Evolutionary conservation across 176 grass and related monocot genomes (phyloP), one percentile per base, ranked within the genome.

Genomic region (Carex parvula): DNA sequence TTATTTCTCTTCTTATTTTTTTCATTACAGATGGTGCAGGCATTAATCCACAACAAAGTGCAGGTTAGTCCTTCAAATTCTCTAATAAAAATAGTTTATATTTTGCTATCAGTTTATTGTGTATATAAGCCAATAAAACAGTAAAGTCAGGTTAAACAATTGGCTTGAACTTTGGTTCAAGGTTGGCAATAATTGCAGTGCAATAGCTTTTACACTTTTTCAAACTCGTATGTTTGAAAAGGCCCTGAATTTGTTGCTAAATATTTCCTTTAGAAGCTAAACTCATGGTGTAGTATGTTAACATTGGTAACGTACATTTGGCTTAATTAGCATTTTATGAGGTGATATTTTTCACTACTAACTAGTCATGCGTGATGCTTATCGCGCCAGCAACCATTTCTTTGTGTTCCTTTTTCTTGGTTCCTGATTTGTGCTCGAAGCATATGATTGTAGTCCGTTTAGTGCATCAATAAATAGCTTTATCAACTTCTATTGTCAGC

Each of bases 1-100:
- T 76, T 32, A 57, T 24, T 3, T 50, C 52, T 1, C 7, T 77
- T 29, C 13, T 56, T 57, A 14, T n/a, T 78, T 78, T 63, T 5
- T 12, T 42, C 1, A 70, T 62, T 93, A 78, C 93, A 99, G 96
- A 99, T 99, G 96, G 96, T 60, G 93, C 95, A 75, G 93, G 96
- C 46, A 95, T 98, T 84, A 95, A 98, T 76, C 96, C 93, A 35
- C 96, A 98, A 78, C 96, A 98, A 92, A 98, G 96, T 89, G 96
- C 96, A 86, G 96, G 96, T 98, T 7, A 12, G 46, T 50, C 82
- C 71, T 70, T 15, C 9, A 1, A 5, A 87, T 48, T 60, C 33
- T 37, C 46, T 11, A 50, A 10, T 13, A 18, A 9, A 59, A 2
- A 41, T 76, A 8, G 75, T 76, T 59, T 76, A 20, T 86, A 33